Evolutionary conservation across 148 eudicot genomes (phyloP).

Genomic region (Spergularia marina): DNA sequence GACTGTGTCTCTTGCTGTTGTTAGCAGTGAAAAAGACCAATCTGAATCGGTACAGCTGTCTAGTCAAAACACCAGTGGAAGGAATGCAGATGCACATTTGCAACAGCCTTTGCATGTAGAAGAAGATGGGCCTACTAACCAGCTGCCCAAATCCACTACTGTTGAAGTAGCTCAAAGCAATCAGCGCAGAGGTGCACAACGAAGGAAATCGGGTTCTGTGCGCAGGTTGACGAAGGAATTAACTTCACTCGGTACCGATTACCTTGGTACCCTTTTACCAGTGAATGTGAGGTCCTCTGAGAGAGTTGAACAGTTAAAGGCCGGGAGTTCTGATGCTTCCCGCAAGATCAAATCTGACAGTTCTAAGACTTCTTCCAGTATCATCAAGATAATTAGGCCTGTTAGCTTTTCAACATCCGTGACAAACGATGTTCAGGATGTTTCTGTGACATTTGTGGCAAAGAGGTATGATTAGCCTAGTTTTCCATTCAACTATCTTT

Average conservation of each 20-base stretch:
- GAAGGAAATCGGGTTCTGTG: conserved; percentile 86
- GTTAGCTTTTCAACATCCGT: conserved; percentile 58
- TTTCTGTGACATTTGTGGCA: conserved; percentile 67
- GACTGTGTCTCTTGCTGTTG: conserved; percentile 32
- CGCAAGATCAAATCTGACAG: conserved; percentile 43
- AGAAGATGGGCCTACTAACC: conserved; percentile 41
- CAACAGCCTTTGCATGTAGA: conserved; percentile 33
- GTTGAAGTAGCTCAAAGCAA: conserved; percentile 45
- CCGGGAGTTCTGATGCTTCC: conserved; percentile 32
- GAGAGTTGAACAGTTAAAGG: conserved; percentile 29
- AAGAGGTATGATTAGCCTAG: conserved; percentile 51
- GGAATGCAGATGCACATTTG: conserved; percentile 26
- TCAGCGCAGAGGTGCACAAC: conserved; percentile 62
- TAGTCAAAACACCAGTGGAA: conserved; percentile 24
- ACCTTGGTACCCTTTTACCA: conserved; percentile 26
- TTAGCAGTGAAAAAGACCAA: conserved; percentile 33
- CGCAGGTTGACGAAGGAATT: conserved; percentile 66
- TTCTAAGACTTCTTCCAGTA: conserved; percentile 37
- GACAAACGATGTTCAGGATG: conserved; percentile 54
- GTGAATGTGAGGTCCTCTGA: conserved; percentile 32
- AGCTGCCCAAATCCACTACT: conserved; percentile 40
- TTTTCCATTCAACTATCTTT: conserved; percentile 5
- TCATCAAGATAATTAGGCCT: conserved; percentile 69
- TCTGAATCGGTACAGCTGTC: conserved; percentile 16
- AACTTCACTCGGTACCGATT: conserved; percentile 29